Conservation (phyloP, 1,139 yeast species). For the Taphrina betulina region DNA sequence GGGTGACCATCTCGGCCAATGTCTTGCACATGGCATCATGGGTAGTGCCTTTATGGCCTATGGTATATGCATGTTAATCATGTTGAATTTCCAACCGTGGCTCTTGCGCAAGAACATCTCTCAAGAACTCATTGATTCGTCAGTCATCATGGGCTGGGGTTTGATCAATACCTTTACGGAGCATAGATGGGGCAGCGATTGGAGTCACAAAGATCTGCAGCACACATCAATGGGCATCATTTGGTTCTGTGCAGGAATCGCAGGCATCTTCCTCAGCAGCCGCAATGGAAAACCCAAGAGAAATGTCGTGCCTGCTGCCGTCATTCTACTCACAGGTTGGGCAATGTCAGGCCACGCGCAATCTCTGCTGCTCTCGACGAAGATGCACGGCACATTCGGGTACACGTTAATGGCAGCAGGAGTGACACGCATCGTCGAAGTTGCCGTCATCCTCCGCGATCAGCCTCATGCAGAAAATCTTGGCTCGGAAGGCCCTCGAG, state of each 20-base stretch:
- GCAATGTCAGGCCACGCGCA: slow-evolving; percentile 91
- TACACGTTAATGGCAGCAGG: slow-evolving; percentile 78
- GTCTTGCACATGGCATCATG: slow-evolving; percentile 96
- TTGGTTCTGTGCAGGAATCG: slow-evolving; percentile 92
- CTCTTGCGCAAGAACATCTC: slow-evolving; percentile 52
- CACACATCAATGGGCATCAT: slow-evolving; percentile 82
- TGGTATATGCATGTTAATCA: slow-evolving; percentile 66
- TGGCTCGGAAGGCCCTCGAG: slow-evolving; percentile 44
- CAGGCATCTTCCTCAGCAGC: slow-evolving; percentile 73
- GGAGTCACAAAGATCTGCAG: slow-evolving; percentile 74
- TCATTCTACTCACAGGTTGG: slow-evolving; percentile 85
- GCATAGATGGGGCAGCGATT: slow-evolving; percentile 90
- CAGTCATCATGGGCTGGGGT: slow-evolving; percentile 84
- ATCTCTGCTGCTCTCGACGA: slow-evolving; percentile 68
- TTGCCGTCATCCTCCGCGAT: slow-evolving; percentile 63
- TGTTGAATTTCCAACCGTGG: slow-evolving; percentile 54
- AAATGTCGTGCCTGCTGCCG: slow-evolving; percentile 73
- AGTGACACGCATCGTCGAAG: slow-evolving; percentile 67
- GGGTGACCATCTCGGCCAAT: slow-evolving; percentile 79
- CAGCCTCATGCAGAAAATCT: slow-evolving; percentile 52
- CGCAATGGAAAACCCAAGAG: slow-evolving; percentile 55
- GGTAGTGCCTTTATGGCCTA: slow-evolving; percentile 81
- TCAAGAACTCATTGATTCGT: slow-evolving; percentile 82
- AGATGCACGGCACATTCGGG: slow-evolving; percentile 86
- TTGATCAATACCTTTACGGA: slow-evolving; percentile 91